phyloP scores from a whole-genome alignment of 2,329 filamentous ascomycete genomes.

The Phaeophleospora eucalypticola region DNA sequence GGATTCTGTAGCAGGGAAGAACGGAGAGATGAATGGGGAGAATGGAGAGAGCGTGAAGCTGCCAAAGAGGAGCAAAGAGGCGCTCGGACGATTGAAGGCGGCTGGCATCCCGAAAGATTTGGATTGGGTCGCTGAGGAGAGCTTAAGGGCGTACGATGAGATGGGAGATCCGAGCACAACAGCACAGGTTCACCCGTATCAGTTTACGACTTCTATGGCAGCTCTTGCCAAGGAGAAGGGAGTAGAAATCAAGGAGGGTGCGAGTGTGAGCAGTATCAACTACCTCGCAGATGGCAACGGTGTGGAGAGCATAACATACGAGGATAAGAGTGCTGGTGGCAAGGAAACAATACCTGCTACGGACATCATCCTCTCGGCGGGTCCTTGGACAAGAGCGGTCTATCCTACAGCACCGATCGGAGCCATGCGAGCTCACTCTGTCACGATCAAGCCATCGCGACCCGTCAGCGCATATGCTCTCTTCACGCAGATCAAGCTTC shows the following conservation, averaged over 20 bases:
- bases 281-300: slow-evolving; percentile 42
- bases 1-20: slow-evolving; percentile 26
- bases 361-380: slow-evolving; percentile 57
- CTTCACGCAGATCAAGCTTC: slow-evolving; percentile 81
- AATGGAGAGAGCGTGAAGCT: slow-evolving; percentile 46
- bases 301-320: slow-evolving; percentile 62
- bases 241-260: slow-evolving; percentile 58
- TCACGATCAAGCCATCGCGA: slow-evolving; percentile 55
- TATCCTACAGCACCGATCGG: slow-evolving; percentile 55
- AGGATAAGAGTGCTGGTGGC: slow-evolving; percentile 47
- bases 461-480: slow-evolving; percentile 69
- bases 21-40: slow-evolving; percentile 30
- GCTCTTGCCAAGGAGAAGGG: slow-evolving; percentile 62
- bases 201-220: slow-evolving; percentile 83
- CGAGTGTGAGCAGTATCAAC: slow-evolving; percentile 64
- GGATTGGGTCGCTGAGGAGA: slow-evolving; percentile 73
- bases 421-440: slow-evolving; percentile 59
- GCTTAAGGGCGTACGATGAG: slow-evolving; percentile 67
- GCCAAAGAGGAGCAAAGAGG: slow-evolving; percentile 52
- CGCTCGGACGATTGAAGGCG: slow-evolving; percentile 49
- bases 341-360: slow-evolving; percentile 52
- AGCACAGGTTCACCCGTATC: slow-evolving; percentile 87
- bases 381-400: slow-evolving; percentile 57
- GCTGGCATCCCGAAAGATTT: slow-evolving; percentile 69
- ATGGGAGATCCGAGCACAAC: slow-evolving; percentile 82